Percentiles rank a stretch among this genome's conserved stretches.
Evolutionary conservation across 192 early-diverging fungal genomes (phyloP).

Genomic region (Backusella psychrophila): DNA sequence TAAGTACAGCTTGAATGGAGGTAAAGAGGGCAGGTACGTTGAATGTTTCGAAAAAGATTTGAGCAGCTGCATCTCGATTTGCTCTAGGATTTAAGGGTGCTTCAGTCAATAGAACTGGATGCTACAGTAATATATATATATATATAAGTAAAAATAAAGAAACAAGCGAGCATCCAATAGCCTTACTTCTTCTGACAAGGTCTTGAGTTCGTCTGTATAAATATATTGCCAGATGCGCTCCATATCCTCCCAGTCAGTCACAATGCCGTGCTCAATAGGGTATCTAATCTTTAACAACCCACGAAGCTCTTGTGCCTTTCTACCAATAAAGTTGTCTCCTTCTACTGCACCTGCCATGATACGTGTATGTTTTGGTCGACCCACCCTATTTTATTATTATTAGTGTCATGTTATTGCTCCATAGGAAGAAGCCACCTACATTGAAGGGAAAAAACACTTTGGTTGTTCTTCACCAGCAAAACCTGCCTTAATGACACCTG

Average conservation of each 20-base stretch:
- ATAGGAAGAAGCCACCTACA: slow-evolving; percentile 50
- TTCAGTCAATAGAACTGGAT: slow-evolving; percentile 97
- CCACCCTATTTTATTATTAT: slow-evolving; percentile 49
- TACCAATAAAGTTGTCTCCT: slow-evolving; percentile 93
- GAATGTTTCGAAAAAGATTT: slow-evolving; percentile 99
- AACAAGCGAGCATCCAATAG: not conserved
- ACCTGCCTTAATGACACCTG: slow-evolving; percentile 98
- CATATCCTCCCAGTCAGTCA: slow-evolving; percentile 99
- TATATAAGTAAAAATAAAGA: not conserved
- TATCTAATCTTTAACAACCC: slow-evolving; percentile 94
- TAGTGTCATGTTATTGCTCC: no score
- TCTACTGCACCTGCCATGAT: slow-evolving; percentile 99
- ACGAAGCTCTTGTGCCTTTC: slow-evolving; percentile 92
- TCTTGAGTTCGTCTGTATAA: slow-evolving; percentile 96
- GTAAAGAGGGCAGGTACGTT: slow-evolving; percentile 97
- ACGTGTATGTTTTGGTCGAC: slow-evolving; percentile 93
- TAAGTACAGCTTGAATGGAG: slow-evolving; percentile 96
- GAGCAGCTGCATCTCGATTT: slow-evolving; percentile 92
- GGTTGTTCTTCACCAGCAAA: slow-evolving; percentile 98
- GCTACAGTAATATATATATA: slow-evolving; percentile 48
- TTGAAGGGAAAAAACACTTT: slow-evolving; percentile 93
- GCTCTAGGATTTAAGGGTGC: slow-evolving; percentile 92
- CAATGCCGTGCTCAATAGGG: slow-evolving; percentile 96
- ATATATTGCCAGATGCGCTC: slow-evolving; percentile 97
- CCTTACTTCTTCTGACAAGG: slow-evolving; percentile 86